These are phyloP conservation scores for Saturnispora saitoi DNA, from an alignment of 805 yeast species.

Conservation along the genomic window DNA sequence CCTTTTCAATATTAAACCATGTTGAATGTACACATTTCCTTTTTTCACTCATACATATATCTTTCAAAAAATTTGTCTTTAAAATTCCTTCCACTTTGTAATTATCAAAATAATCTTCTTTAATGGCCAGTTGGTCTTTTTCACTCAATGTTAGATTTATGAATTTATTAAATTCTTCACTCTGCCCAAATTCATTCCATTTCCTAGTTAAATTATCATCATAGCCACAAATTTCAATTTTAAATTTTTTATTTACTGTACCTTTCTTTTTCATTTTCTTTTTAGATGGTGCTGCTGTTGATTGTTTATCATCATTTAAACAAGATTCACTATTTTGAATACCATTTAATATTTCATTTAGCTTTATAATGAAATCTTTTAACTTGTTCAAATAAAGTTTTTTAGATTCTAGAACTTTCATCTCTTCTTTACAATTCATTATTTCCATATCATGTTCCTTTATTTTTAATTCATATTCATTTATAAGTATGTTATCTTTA, in stretches of 20 bases:
- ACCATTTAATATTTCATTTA: constrained; percentile 2
- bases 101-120: constrained; percentile 11
- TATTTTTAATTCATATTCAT: neutral
- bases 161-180: constrained; percentile 11
- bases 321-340: neutral
- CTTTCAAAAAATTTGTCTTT: constrained; percentile 13
- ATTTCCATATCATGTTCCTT: neutral
- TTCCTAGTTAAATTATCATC: constrained; percentile 24
- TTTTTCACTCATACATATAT: constrained; percentile 43
- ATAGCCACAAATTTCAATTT: constrained; percentile 47
- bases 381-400: neutral
- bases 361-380: neutral
- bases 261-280: constrained; percentile 16
- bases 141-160: constrained; percentile 8
- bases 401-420: constrained; percentile 1
- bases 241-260: constrained; percentile 24
- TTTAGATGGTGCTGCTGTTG: neutral
- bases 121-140: constrained; percentile 10
- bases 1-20: constrained; percentile 28
- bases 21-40: constrained; percentile 46
- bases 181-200: constrained; percentile 18
- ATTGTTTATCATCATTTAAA: neutral
- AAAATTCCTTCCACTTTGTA: constrained; percentile 7
- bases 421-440: neutral
- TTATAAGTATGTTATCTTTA: neutral